A percentile compares a stretch with the other conserved stretches of the same genome.
These are phyloP conservation scores for Pharnaceum exiguum DNA, from an alignment of 148 eudicot genomes.

Conservation along the genomic window DNA sequence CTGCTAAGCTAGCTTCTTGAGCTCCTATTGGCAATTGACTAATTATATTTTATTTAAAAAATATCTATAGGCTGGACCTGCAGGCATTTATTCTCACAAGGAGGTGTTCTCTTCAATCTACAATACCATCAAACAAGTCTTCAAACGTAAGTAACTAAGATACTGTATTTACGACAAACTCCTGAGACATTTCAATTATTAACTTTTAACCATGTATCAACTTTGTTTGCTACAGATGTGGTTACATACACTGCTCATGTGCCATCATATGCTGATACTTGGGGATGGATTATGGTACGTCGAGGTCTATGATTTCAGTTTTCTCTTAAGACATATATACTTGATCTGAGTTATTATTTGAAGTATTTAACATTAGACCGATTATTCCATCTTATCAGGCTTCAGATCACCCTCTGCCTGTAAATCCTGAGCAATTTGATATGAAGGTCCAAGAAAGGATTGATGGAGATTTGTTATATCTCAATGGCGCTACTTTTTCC, in stretches of 20 bases:
- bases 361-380: background rate
- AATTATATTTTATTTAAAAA: background rate
- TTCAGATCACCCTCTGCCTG: slow-evolving; percentile 50
- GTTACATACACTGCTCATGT: slow-evolving; percentile 71
- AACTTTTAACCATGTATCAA: background rate
- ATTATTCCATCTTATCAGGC: slow-evolving; percentile 32
- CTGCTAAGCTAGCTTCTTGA: too few relatives aligned
- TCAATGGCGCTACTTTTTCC: slow-evolving; percentile 49
- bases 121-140: slow-evolving; percentile 72
- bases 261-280: slow-evolving; percentile 82
- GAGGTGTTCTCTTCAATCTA: slow-evolving; percentile 77
- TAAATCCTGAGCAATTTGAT: slow-evolving; percentile 47
- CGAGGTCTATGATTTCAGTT: too few relatives aligned
- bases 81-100: slow-evolving; percentile 68
- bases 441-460: slow-evolving; percentile 46
- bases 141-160: slow-evolving; percentile 43
- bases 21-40: background rate
- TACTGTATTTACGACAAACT: background rate
- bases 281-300: slow-evolving; percentile 90
- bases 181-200: background rate
- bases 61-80: slow-evolving; percentile 87
- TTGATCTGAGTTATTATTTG: background rate
- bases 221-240: slow-evolving; percentile 43
- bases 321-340: too few relatives aligned
- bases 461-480: slow-evolving; percentile 47